phyloP scores from a whole-genome alignment of 2,329 filamentous ascomycete species.

The Colletotrichum limetticola region DNA sequence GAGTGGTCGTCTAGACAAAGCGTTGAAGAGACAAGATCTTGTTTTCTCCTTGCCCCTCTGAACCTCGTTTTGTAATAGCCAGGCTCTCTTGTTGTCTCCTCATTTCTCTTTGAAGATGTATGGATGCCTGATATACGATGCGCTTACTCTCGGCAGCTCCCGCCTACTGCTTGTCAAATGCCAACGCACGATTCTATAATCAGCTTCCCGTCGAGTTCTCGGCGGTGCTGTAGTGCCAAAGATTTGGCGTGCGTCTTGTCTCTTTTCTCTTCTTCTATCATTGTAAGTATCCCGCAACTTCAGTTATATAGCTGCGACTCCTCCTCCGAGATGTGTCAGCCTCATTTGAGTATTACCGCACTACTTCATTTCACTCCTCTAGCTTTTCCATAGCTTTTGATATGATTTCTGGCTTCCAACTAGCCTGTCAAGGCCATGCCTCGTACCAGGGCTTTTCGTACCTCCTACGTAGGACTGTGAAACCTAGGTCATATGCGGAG shows the following conservation, averaged over 20 bases:
- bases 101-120: neutral
- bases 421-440: neutral
- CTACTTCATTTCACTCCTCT: too few species aligned
- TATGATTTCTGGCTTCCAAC: neutral
- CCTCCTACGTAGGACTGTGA: neutral
- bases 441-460: neutral
- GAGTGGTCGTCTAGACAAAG: neutral
- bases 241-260: neutral
- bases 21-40: neutral
- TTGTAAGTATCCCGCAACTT: too few species aligned
- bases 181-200: neutral
- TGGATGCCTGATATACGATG: neutral
- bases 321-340: too few species aligned
- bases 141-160: neutral
- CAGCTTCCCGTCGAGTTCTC: neutral
- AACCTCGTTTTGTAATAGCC: neutral
- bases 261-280: neutral
- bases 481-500: neutral
- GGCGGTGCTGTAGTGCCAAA: too few species aligned
- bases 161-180: neutral
- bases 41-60: neutral
- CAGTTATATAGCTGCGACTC: too few species aligned
- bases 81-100: neutral
- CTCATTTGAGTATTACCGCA: too few species aligned
- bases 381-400: too few species aligned